Evolutionary conservation across 768 basidiomycete genomes (phyloP).

Genomic region (Amanita molliuscula): DNA sequence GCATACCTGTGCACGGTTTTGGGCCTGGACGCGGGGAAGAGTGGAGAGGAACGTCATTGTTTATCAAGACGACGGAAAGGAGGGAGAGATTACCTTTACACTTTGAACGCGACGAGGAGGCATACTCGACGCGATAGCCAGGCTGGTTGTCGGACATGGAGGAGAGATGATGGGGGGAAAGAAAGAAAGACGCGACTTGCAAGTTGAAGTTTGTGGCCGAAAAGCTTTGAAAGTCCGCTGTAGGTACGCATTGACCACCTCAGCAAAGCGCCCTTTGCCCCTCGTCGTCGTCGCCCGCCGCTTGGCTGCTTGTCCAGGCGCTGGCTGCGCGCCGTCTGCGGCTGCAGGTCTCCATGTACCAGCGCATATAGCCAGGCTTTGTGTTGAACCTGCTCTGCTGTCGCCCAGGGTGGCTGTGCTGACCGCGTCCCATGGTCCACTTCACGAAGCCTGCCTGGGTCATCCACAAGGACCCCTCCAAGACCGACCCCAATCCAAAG

Average conservation of each 20-base stretch:
- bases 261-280: background rate
- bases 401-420: background rate
- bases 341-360: no score
- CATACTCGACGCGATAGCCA: conserved; percentile 76
- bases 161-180: conserved; percentile 13
- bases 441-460: conserved; percentile 90
- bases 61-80: background rate
- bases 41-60: conserved; percentile 5
- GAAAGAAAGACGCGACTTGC: conserved; percentile 22
- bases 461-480: conserved; percentile 65
- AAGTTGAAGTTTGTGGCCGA: conserved; percentile 14
- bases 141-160: conserved; percentile 39
- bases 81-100: conserved; percentile 53
- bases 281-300: background rate
- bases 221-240: conserved; percentile 36
- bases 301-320: no score
- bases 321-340: no score
- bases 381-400: background rate
- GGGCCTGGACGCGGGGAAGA: conserved; percentile 40
- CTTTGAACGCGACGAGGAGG: conserved; percentile 54
- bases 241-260: conserved; percentile 36
- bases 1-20: conserved; percentile 64
- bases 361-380: background rate
- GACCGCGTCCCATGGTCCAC: conserved; percentile 38
- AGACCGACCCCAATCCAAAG: conserved; percentile 51